These are phyloP conservation scores for Epichloe amarillans DNA, from an alignment of 2,329 filamentous ascomycete genomes.

Conservation along the genomic window DNA sequence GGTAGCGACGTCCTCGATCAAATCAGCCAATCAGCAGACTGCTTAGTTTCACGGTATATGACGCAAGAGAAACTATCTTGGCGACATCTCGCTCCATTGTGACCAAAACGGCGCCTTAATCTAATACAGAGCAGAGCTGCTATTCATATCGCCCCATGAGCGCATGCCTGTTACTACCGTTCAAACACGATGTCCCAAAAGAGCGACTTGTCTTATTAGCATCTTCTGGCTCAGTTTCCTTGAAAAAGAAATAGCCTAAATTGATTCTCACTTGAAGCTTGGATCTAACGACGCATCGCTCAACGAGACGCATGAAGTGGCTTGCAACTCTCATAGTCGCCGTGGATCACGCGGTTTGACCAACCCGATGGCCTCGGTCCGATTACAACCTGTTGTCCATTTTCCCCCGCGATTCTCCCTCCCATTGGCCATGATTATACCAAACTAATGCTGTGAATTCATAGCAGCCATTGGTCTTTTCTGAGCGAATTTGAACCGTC, in stretches of 20 bases:
- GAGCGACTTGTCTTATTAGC: background rate
- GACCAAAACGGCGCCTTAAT: too few species aligned
- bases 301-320: background rate
- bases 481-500: too few species aligned
- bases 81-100: too few species aligned
- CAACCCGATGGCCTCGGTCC: background rate
- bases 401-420: background rate
- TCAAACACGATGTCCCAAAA: background rate
- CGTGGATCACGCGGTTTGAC: constrained; percentile 1
- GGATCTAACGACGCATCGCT: background rate
- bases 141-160: too few species aligned
- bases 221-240: background rate
- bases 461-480: too few species aligned
- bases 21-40: too few species aligned
- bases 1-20: too few species aligned
- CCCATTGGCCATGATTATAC: too few species aligned
- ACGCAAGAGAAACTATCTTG: too few species aligned
- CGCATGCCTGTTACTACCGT: background rate
- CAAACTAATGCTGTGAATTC: too few species aligned
- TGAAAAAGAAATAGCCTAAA: background rate
- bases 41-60: too few species aligned
- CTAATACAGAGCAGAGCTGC: too few species aligned
- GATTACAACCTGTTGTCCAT: background rate
- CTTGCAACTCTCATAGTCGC: background rate
- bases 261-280: background rate